Base-by-base conservation (phyloP, 2,329 filamentous ascomycete species). In the Arthrocladium fulminans region DNA sequence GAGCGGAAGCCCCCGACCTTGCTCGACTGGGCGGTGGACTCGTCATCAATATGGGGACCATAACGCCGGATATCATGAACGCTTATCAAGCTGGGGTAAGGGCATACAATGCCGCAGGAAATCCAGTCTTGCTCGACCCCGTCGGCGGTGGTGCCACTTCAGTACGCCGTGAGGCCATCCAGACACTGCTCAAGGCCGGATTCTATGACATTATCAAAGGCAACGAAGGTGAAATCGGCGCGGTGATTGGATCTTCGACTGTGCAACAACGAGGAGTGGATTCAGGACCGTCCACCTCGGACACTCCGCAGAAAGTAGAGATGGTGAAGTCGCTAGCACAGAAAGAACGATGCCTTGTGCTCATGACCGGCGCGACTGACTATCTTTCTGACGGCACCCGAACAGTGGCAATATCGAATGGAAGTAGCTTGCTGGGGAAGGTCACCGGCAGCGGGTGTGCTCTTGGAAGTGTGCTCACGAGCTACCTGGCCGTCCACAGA, bases 41-140 rank as follows among this genome's bases (percentile, higher is more conserved):
- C 1, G 84, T 97, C 39, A 76, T 97, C 61, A 97, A 97, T 67
- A 96, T 96, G 88, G 90, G 90, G 23, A 95, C 88, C 0, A 81
- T 90, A 5, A 92, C 86, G 1, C 80, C 83, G 0, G 84, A 88
- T 3, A 83, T 81, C 29, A 66, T 90, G 2, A 60, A 70, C 9
- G 87, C 86, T 63, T 88, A 92, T 64, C 61, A 79, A 30, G 75
- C 81, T 61, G 88, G 89, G 0, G 71, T 95, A 8, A 69, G 70
- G 34, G 88, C 88, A 1, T 96, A 97, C 72, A 97, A 96, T 59
- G 71, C 73, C 2, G 77, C 76, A 7, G 81, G 81, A 1, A 79
- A 83, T 1, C 87, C 89, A 0, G 79, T 94, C 0, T 72, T 97
- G 0, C 81, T 92, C 45, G 92, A 97, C 58, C 90, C 92, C 0